Percentiles rank a stretch among this genome's conserved stretches.
phyloP scores from a whole-genome alignment of 768 basidiomycete species.

The Hypholoma sublateritium region DNA sequence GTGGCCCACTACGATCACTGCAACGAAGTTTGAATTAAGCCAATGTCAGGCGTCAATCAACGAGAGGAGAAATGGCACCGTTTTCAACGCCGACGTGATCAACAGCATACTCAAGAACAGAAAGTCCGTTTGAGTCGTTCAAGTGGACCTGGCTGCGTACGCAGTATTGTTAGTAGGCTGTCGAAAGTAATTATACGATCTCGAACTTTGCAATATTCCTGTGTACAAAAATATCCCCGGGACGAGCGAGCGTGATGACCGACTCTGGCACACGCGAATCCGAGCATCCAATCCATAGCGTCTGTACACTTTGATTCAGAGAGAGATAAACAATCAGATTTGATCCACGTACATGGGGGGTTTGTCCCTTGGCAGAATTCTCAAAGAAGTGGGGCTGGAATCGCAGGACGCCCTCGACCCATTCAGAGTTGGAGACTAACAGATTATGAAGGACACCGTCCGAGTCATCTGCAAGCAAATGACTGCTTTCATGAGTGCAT shows the following conservation, averaged over 20 bases:
- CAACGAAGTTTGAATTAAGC: not conserved
- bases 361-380: not conserved
- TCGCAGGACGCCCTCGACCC: not conserved
- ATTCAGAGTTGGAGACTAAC: not conserved
- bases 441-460: not conserved
- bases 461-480: not conserved
- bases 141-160: not conserved
- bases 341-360: not conserved
- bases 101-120: not conserved
- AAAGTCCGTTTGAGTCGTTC: not conserved
- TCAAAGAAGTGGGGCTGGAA: not conserved
- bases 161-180: too few species aligned
- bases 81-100: not conserved
- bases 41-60: not conserved
- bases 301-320: not conserved
- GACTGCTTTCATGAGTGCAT: too few species aligned
- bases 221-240: not conserved
- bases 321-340: not conserved
- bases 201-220: not conserved
- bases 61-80: not conserved
- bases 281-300: not conserved
- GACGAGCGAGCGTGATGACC: not conserved
- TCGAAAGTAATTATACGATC: not conserved
- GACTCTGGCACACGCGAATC: not conserved
- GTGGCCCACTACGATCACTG: not conserved